Conservation (phyloP, 495 filamentous ascomycete genomes). For the Astrothelium macrocarpum region DNA sequence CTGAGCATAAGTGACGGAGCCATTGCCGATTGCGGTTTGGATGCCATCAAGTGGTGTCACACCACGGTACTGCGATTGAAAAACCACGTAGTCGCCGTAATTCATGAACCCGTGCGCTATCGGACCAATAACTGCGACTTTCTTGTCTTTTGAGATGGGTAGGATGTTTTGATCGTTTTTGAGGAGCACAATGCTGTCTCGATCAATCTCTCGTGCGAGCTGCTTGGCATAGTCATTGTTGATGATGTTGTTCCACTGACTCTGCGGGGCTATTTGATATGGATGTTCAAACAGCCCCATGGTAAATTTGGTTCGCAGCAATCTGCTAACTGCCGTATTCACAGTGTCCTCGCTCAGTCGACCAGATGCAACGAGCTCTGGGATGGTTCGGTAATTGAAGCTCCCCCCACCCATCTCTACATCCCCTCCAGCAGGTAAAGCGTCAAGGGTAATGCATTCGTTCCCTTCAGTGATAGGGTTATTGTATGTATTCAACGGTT, state of each 20-base stretch:
- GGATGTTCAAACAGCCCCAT: conserved; percentile 61
- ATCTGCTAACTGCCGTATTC: conserved; percentile 53
- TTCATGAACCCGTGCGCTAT: conserved; percentile 49
- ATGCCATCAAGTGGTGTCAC: conserved; percentile 52
- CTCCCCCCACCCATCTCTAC: conserved; percentile 61
- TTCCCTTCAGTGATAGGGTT: conserved; percentile 45
- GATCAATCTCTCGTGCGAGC: conserved; percentile 56
- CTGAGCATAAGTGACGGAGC: conserved; percentile 51
- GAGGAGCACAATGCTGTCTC: conserved; percentile 65
- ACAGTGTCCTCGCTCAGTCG: conserved; percentile 46
- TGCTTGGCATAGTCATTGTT: conserved; percentile 55
- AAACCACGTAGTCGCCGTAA: conserved; percentile 16
- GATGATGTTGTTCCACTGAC: conserved; percentile 45
- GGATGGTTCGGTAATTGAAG: conserved; percentile 57
- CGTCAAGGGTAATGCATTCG: conserved; percentile 45
- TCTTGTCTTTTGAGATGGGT: conserved; percentile 52
- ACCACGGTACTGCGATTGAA: conserved; percentile 7
- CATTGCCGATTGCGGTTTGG: conserved; percentile 45
- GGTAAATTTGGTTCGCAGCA: conserved; percentile 54
- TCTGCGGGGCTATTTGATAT: conserved; percentile 43
- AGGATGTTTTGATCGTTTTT: conserved; percentile 62
- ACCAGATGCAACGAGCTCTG: conserved; percentile 49
- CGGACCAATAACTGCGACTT: conserved; percentile 61
- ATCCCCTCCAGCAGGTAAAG: conserved; percentile 57
- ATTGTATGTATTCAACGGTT: conserved; percentile 13